Percentiles rank a stretch among this genome's conserved stretches.
Conservation (phyloP, 2,329 filamentous ascomycete genomes). For the Aspergillus hortae region DNA sequence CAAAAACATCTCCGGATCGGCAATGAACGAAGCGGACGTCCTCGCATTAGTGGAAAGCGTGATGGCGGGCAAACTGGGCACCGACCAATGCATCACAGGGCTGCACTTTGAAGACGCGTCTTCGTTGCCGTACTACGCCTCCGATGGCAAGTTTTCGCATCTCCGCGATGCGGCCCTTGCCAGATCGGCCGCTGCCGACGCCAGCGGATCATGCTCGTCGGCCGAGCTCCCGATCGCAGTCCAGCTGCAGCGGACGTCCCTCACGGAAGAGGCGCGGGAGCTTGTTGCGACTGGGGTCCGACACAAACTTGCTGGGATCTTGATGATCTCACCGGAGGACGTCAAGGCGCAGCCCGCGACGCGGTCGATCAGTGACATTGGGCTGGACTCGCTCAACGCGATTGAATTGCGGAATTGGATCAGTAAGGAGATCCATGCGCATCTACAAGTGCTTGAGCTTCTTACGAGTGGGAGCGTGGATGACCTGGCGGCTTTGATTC, state of each 20-base stretch:
- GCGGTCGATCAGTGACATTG: conserved; percentile 12
- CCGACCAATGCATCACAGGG: not conserved
- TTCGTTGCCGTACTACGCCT: not conserved
- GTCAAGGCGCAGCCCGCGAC: not conserved
- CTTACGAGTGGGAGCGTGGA: not conserved
- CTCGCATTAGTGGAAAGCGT: not conserved
- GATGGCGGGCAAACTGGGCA: not conserved
- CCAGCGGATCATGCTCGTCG: not conserved
- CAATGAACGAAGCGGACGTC: not conserved
- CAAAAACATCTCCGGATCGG: not conserved
- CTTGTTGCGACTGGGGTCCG: not conserved
- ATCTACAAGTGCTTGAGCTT: not conserved
- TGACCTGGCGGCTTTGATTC: not conserved
- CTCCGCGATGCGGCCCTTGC: not conserved
- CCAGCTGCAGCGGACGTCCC: too few relatives aligned
- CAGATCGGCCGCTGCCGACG: not conserved
- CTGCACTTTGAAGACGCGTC: not conserved
- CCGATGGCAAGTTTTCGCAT: not conserved
- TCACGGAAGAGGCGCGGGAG: too few relatives aligned
- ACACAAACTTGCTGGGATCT: not conserved
- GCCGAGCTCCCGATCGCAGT: too few relatives aligned
- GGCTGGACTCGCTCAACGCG: conserved; percentile 27
- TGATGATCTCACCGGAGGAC: not conserved
- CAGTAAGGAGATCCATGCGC: conserved; percentile 13
- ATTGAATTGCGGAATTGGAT: conserved; percentile 32